phyloP scores from a whole-genome alignment of 345 rosid species.

The Eucalyptus sp. region DNA sequence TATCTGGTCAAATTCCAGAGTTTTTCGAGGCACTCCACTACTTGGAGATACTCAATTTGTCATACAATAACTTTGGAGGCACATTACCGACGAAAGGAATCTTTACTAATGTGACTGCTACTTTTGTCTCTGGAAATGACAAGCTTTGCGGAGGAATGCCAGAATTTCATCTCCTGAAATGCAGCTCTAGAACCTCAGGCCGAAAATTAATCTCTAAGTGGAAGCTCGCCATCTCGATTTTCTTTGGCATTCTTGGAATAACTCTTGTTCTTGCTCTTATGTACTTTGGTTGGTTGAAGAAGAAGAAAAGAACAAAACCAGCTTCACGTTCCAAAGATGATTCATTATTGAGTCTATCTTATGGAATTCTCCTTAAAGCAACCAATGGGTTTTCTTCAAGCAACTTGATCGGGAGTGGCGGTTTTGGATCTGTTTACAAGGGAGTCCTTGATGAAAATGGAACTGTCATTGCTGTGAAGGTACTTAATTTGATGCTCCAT shows the following conservation, averaged over 20 bases:
- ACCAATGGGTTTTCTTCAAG: background rate
- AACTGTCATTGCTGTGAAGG: rapidly evolving
- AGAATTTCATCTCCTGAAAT: background rate
- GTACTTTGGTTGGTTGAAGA: background rate
- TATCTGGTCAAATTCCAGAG: background rate
- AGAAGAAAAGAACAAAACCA: background rate
- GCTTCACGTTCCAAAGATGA: background rate
- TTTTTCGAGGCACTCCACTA: background rate
- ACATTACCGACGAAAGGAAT: constrained; percentile 1
- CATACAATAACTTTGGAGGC: constrained; percentile 8
- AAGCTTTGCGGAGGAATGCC: background rate
- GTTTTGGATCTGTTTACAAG: background rate
- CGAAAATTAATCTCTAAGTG: rapidly evolving
- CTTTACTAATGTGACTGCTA: constrained; percentile 1
- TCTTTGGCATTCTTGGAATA: background rate
- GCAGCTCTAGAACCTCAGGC: background rate
- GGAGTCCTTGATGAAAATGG: background rate
- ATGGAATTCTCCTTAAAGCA: background rate
- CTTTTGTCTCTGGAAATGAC: background rate
- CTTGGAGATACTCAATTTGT: background rate
- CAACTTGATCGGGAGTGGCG: background rate
- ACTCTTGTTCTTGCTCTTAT: background rate
- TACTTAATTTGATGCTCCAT: background rate
- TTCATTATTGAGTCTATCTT: background rate
- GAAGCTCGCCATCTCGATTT: background rate